These are phyloP conservation scores for Podila minutissima DNA, from an alignment of 192 early-diverging fungal species.

Conservation along the genomic window DNA sequence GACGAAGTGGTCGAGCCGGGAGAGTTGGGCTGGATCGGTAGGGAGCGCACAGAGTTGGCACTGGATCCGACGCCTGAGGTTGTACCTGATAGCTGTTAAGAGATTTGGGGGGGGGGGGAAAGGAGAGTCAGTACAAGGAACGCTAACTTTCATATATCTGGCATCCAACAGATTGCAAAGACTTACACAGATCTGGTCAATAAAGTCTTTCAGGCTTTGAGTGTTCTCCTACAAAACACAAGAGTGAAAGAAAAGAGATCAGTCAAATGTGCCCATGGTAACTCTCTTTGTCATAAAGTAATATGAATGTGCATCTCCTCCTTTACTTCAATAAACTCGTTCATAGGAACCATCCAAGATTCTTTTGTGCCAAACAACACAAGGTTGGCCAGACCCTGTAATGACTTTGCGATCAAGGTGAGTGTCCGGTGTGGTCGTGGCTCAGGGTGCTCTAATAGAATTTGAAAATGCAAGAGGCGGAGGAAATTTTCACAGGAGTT, in stretches of 20 bases:
- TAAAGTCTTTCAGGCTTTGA: constrained; percentile 66
- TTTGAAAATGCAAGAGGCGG: background rate
- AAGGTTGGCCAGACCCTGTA: constrained; percentile 76
- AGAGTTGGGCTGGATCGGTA: constrained; percentile 19
- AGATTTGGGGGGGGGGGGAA: background rate
- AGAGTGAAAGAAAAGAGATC: background rate
- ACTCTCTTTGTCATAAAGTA: background rate
- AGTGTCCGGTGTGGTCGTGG: constrained; percentile 66
- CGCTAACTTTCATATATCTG: background rate
- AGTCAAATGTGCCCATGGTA: background rate
- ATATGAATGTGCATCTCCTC: background rate
- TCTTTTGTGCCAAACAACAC: constrained; percentile 72
- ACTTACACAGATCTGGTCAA: constrained; percentile 67
- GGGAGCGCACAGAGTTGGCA: constrained; percentile 28
- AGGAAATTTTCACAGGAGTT: background rate
- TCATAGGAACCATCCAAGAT: constrained; percentile 74
- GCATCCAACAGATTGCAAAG: background rate
- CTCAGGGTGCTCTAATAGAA: constrained; percentile 60
- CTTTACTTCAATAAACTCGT: constrained; percentile 64
- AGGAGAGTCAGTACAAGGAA: background rate
- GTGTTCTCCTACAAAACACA: constrained; percentile 59
- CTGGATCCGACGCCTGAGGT: constrained; percentile 14
- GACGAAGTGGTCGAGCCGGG: constrained; percentile 24
- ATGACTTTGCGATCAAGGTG: constrained; percentile 77
- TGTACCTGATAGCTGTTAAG: constrained; percentile 3